Percentiles rank a stretch among this genome's conserved stretches.
Evolutionary conservation across 2,329 filamentous ascomycete genomes (phyloP).

Genomic region (Trichoderma citrinoviride): DNA sequence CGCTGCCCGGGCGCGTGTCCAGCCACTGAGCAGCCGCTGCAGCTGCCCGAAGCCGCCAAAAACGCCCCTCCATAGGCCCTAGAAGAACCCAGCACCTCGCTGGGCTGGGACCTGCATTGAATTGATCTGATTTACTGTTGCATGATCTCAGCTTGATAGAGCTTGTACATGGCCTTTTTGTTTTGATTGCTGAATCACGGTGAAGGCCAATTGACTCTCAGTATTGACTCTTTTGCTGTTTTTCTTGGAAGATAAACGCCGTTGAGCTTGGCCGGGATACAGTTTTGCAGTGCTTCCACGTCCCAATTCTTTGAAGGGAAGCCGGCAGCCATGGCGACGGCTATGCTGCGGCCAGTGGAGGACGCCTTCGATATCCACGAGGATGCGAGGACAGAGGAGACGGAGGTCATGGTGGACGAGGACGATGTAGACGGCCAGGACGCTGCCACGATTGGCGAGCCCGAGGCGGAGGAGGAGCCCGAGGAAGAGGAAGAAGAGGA

Average conservation of each 20-base stretch:
- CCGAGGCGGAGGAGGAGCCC: constrained; percentile 28
- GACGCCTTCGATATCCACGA: constrained; percentile 50
- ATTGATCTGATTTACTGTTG: not conserved
- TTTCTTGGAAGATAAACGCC: not conserved
- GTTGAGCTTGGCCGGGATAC: not conserved
- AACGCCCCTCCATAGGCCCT: constrained; percentile 19
- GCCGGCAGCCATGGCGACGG: constrained; percentile 8
- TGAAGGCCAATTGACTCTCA: not conserved
- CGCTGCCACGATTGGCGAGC: constrained; percentile 26
- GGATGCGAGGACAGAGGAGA: constrained; percentile 50
- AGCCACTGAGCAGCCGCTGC: constrained; percentile 18
- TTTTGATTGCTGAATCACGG: no score
- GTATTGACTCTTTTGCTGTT: not conserved
- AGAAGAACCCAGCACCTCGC: not conserved
- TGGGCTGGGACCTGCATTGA: constrained; percentile 7
- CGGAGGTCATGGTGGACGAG: constrained; percentile 49
- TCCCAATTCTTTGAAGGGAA: not conserved
- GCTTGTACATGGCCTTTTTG: no score
- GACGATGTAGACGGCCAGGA: constrained; percentile 34
- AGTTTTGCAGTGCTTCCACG: not conserved
- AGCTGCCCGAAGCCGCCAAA: constrained; percentile 3
- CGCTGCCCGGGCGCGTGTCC: constrained; percentile 1
- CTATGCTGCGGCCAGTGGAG: constrained; percentile 30
- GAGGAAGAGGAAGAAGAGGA: constrained; percentile 32
- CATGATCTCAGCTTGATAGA: not conserved